phyloP scores from a whole-genome alignment of 305 asterid genomes.

The Solanum aculeatissimum region DNA sequence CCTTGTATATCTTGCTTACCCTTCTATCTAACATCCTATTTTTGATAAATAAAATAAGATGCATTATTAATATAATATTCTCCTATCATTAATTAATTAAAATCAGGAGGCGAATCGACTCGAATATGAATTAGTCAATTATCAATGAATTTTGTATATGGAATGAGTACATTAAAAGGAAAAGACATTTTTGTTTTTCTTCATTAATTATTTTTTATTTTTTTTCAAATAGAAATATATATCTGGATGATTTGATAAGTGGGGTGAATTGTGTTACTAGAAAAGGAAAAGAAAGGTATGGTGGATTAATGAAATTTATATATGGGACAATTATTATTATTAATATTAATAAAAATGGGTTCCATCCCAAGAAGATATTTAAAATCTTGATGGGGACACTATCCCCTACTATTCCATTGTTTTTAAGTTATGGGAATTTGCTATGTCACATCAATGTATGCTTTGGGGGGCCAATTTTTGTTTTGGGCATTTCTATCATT shows the following conservation, averaged over 20 bases:
- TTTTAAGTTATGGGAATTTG: not conserved
- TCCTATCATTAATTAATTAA: not conserved
- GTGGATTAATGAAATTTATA: not conserved
- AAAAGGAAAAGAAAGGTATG: not conserved
- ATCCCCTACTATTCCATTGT: not conserved
- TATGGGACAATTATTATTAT: not conserved
- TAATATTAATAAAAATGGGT: not conserved
- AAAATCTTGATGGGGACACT: not conserved
- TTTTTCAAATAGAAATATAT: not conserved
- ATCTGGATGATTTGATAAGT: not conserved
- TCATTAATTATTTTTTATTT: not conserved
- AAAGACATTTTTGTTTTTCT: not conserved
- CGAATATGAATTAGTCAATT: not conserved
- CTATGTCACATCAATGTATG: slow-evolving; percentile 5
- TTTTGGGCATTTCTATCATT: not conserved
- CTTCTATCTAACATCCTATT: not conserved
- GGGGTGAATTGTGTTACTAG: slow-evolving; percentile 1
- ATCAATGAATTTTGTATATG: not conserved
- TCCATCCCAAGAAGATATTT: not conserved
- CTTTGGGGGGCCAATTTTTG: not conserved
- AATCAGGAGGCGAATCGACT: not conserved
- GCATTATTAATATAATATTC: accelerated
- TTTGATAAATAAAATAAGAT: not conserved
- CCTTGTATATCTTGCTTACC: not conserved
- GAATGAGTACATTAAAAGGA: not conserved